Evolutionary conservation across 2,329 filamentous ascomycete genomes (phyloP).

Genomic region (Pestalotiopsis sp.): DNA sequence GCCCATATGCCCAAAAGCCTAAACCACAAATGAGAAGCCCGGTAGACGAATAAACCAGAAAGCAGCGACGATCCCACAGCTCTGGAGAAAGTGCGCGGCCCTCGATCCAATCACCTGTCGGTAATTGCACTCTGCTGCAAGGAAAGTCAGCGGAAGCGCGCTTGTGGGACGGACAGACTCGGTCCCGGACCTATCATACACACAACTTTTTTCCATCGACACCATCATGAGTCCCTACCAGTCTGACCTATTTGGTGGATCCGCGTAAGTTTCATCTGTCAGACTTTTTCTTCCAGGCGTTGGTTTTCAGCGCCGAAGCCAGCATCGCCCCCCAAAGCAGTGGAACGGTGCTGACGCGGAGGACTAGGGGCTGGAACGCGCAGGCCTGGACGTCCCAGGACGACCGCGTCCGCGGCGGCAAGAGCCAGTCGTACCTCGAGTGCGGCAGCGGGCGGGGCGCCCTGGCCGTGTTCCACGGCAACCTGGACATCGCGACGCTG

Average conservation of each 20-base stretch:
- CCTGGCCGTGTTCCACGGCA: conserved; percentile 59
- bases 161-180: background rate
- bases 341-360: too few relatives aligned
- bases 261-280: background rate
- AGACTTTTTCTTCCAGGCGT: background rate
- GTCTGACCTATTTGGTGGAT: conserved; percentile 7
- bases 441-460: conserved; percentile 22
- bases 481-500: conserved; percentile 72
- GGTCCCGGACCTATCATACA: too few relatives aligned
- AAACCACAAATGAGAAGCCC: background rate
- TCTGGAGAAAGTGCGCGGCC: background rate
- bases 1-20: background rate
- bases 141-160: background rate
- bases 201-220: background rate
- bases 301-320: background rate
- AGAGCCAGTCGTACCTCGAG: conserved; percentile 58
- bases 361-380: conserved; percentile 53
- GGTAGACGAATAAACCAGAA: background rate
- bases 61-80: background rate
- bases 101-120: background rate
- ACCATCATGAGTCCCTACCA: background rate
- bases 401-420: conserved; percentile 77
- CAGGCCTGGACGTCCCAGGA: conserved; percentile 70
- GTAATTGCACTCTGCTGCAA: background rate
- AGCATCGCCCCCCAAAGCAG: background rate